Percentiles rank a stretch among this genome's conserved stretches.
Conservation (phyloP, 2,329 filamentous ascomycete genomes). For the Nigrospora osmanthi region DNA sequence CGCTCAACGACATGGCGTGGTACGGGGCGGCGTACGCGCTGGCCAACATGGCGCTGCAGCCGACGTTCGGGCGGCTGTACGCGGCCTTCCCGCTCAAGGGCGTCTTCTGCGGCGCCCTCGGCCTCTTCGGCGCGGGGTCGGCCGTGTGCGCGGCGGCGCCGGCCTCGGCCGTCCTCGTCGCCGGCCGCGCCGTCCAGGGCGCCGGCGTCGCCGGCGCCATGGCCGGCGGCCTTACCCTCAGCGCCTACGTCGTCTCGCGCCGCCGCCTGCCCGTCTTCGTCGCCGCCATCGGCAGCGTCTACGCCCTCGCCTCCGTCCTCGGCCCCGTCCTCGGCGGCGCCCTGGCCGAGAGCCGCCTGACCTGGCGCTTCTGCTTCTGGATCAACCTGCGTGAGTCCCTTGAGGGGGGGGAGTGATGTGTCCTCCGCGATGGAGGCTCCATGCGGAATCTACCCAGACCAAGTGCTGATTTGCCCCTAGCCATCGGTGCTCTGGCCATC, state of each 20-base stretch:
- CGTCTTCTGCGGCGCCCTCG: constrained; percentile 17
- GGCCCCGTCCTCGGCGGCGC: constrained; percentile 11
- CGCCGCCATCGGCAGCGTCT: constrained; percentile 9
- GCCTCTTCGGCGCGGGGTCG: constrained; percentile 22
- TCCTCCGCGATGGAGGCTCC: too few relatives aligned
- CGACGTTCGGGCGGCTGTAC: constrained; percentile 21
- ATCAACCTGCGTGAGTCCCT: neutral
- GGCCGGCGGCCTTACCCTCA: constrained; percentile 9
- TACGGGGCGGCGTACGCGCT: constrained; percentile 18
- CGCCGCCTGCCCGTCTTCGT: constrained; percentile 6
- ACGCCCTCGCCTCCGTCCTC: constrained; percentile 8
- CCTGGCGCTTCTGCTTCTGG: constrained; percentile 2
- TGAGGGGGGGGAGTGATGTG: too few relatives aligned
- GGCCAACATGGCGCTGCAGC: constrained; percentile 11
- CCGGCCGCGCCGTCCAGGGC: constrained; percentile 27
- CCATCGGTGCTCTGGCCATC: neutral
- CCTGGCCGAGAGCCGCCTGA: constrained; percentile 4
- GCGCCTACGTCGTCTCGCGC: constrained; percentile 8
- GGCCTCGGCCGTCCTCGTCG: constrained; percentile 23
- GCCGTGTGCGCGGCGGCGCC: constrained; percentile 26
- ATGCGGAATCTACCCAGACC: too few relatives aligned
- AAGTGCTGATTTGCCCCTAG: neutral
- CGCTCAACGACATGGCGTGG: constrained; percentile 18
- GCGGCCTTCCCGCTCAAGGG: constrained; percentile 19
- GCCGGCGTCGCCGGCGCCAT: constrained; percentile 18